Evolutionary conservation across 2,329 filamentous ascomycete genomes (phyloP), one percentile per base, ranked within the genome.

Genomic region (Aspergillus pseudonomiae): DNA sequence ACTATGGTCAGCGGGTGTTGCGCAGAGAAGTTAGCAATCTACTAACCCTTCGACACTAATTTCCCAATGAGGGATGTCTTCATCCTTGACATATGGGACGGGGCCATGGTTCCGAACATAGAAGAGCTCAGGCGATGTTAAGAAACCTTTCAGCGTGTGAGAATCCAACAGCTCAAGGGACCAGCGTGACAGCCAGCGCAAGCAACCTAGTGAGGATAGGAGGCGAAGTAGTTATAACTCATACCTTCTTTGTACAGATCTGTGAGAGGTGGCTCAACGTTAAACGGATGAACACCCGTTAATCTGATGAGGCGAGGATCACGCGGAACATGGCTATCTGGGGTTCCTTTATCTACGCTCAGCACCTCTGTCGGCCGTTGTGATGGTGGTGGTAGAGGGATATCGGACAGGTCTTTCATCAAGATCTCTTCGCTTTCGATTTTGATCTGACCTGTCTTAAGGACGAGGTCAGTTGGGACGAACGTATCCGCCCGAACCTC

Each of bases 21-120:
- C 19, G 6, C n/a, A 36, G 4, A n/a, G 48, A 3, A 21, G 19
- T n/a, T 9, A 34, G 46, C 10, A 32, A 6, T 28, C 26, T 39
- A 43, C 69, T 60, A 63, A 84, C 76, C 93, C 94, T 79, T 96
- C 92, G 30, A 97, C 84, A 0, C 87, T 88, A 63, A 97, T 91
- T 61, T 92, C 87, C 94, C 94, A 97, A 70, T 90, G 85, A 48
- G 89, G 85, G 63, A 92, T 88, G 4, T 91, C 88, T 28, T 86
- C 82, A 67, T 96, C 91, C 10, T 85, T 82, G 21, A 95, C 91
- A 61, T 86, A 81, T 1, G 93, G 94, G 9, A 97, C 93, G 0
- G 88, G 82, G 16, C 94, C 94, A 81, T 97, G 94, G 72, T 97
- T 97, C 41, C 94, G 84, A 10, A 97, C 94, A 76, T 96, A 97